Conservation (phyloP, 192 early-diverging fungal genomes). For the Entomortierella beljakovae region DNA sequence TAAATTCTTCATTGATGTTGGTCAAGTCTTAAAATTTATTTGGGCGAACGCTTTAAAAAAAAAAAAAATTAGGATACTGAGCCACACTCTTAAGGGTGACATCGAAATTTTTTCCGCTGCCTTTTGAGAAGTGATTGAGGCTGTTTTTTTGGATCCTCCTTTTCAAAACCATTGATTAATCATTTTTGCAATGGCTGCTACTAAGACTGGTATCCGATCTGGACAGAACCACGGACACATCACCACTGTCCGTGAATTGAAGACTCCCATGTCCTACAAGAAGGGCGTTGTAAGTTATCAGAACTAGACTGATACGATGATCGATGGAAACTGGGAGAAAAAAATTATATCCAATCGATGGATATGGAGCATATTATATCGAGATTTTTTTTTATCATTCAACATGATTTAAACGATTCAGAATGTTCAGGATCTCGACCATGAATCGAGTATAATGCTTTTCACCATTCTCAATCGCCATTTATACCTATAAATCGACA, state of each 20-base stretch:
- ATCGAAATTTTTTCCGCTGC: not conserved
- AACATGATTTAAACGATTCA: not conserved
- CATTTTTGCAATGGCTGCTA: slow-evolving; percentile 49
- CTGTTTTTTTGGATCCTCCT: slow-evolving; percentile 24
- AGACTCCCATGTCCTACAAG: slow-evolving; percentile 76
- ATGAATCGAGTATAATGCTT: too few species aligned
- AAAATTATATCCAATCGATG: not conserved
- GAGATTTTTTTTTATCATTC: not conserved
- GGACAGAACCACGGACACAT: slow-evolving; percentile 96
- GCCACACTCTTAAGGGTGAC: slow-evolving; percentile 23
- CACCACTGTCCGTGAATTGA: slow-evolving; percentile 78
- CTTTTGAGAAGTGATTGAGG: not conserved
- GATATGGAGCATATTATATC: slow-evolving; percentile 4
- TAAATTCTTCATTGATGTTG: too few species aligned
- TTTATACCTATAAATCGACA: not conserved
- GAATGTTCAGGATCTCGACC: not conserved
- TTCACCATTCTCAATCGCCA: not conserved
- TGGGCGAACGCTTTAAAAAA: too few species aligned
- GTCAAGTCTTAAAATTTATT: too few species aligned
- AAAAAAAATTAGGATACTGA: not conserved
- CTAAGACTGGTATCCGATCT: slow-evolving; percentile 83
- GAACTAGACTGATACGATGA: slow-evolving; percentile 8
- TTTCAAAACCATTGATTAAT: slow-evolving; percentile 29
- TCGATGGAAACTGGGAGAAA: slow-evolving; percentile 25
- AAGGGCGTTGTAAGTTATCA: slow-evolving; percentile 81